Base-by-base conservation (phyloP, 2,329 filamentous ascomycete genomes). In the Nemania serpens region DNA sequence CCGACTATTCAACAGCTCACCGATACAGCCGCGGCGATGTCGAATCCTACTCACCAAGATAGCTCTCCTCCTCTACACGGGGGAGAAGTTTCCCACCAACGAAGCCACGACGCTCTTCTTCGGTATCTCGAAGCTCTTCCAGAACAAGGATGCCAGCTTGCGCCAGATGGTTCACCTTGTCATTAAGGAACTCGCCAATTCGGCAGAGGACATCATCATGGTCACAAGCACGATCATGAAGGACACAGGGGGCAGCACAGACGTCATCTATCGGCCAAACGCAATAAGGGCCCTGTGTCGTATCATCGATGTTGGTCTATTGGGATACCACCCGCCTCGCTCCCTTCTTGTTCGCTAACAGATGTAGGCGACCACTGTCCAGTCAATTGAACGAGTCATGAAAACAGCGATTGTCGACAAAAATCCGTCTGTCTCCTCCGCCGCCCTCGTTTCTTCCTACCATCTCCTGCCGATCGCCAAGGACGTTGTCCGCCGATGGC, bases 191-290 rank as follows among this genome's bases (percentile, higher is more conserved):
- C 84, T 99, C 73, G 92, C 94, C 69, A 88, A 88, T 77, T 97
- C 93, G 22, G 95, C 95, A 61, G 93, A 98, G 81, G 95, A 99
- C 83, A 96, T 97, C 67, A 99, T 99, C 76, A 98, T 99, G 95
- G 95, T 97, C 64, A 99, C 95, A 17, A 96, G 92, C 79, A 97
- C 94, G 70, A 97, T 99, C 71, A 99, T 98, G 95, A 99, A 99
- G 83, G 95, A 99, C 77, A 97, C 94, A 11, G 93, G 93, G 54
- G 93, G 96, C 66, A 91, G 93, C 73, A 97, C 92, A 73, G 95
- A 98, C 75, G 90, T 93, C 55, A 88, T 97, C 58, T 97, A 93
- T 81, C 86, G 95, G 72, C 92, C 95, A 54, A 99, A 99, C 80
- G 94, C 95, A 65, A 98, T 98, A 75, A 86, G 95, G 70, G 93